A percentile compares a stretch with the other conserved stretches of the same genome.
Evolutionary conservation across 768 basidiomycete genomes (phyloP).

Genomic region (Collybiopsis luxurians): DNA sequence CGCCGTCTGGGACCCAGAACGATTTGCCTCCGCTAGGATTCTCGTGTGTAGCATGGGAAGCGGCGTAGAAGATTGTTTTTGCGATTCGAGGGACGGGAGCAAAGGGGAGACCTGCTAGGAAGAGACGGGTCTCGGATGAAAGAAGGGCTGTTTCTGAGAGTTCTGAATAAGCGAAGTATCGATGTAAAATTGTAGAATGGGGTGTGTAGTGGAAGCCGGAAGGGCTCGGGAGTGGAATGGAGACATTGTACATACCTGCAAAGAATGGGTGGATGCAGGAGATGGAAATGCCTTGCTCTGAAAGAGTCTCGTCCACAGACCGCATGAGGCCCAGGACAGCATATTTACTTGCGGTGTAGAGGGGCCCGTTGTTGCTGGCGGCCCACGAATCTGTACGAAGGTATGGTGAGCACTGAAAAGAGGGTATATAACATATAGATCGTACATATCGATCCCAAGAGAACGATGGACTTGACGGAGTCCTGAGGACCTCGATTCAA

Average conservation of each 20-base stretch:
- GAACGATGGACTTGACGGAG: slow-evolving; percentile 25
- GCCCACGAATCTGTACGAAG: slow-evolving; percentile 32
- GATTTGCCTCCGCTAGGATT: slow-evolving; percentile 21
- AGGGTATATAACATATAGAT: not conserved
- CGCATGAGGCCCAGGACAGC: slow-evolving; percentile 29
- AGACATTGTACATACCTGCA: slow-evolving; percentile 16
- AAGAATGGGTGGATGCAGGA: slow-evolving; percentile 29
- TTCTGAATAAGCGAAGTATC: not conserved
- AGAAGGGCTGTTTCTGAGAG: slow-evolving; percentile 25
- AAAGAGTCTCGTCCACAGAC: slow-evolving; percentile 18
- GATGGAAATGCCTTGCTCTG: slow-evolving; percentile 18
- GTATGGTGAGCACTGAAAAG: too few species aligned
- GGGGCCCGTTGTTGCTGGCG: slow-evolving; percentile 20
- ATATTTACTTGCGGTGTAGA: slow-evolving; percentile 31
- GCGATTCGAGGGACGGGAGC: slow-evolving; percentile 28
- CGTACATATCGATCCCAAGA: slow-evolving; percentile 33
- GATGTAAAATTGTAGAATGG: too few species aligned
- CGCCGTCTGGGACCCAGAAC: slow-evolving; percentile 8
- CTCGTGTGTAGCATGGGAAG: slow-evolving; percentile 20
- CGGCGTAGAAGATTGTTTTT: slow-evolving; percentile 27
- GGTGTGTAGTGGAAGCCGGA: too few species aligned
- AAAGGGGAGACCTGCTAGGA: slow-evolving; percentile 26
- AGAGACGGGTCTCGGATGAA: slow-evolving; percentile 7
- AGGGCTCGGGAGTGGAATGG: too few species aligned
- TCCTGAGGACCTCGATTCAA: slow-evolving; percentile 6